Conservation (phyloP, 768 basidiomycete species). For the Trametes meyenii region DNA sequence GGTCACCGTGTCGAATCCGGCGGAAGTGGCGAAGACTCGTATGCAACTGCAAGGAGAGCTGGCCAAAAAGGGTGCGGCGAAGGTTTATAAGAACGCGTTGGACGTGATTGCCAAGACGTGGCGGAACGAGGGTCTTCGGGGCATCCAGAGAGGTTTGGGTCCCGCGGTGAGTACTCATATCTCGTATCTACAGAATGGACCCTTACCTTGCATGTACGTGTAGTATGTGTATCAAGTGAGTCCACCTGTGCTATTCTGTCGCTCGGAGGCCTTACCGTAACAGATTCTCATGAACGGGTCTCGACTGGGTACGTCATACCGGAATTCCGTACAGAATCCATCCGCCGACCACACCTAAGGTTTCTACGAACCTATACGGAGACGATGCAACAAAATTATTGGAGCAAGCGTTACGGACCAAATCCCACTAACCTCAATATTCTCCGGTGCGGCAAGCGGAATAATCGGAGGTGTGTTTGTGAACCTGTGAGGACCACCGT, state of each 20-base stretch:
- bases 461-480: conserved; percentile 75
- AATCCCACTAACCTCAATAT: conserved; percentile 72
- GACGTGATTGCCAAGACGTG: conserved; percentile 90
- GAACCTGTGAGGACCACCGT: not conserved
- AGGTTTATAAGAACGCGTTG: conserved; percentile 87
- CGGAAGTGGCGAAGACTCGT: conserved; percentile 91
- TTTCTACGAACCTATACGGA: conserved; percentile 93
- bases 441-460: conserved; percentile 89
- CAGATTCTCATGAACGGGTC: conserved; percentile 93
- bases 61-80: conserved; percentile 65
- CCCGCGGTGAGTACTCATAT: conserved; percentile 69
- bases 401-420: conserved; percentile 68
- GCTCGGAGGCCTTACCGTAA: conserved; percentile 2
- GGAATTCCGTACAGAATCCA: conserved; percentile 1
- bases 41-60: conserved; percentile 96
- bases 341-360: conserved; percentile 48
- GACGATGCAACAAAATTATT: conserved; percentile 63
- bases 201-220: not conserved
- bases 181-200: not conserved
- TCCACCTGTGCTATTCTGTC: not conserved
- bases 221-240: conserved; percentile 92
- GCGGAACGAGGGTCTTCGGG: conserved; percentile 85
- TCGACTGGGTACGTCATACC: conserved; percentile 61
- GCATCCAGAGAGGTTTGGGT: conserved; percentile 89
- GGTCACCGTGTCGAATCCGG: conserved; percentile 82